Evolutionary conservation across 306 rosid species (phyloP).

Genomic region (Sicyos baderoa): DNA sequence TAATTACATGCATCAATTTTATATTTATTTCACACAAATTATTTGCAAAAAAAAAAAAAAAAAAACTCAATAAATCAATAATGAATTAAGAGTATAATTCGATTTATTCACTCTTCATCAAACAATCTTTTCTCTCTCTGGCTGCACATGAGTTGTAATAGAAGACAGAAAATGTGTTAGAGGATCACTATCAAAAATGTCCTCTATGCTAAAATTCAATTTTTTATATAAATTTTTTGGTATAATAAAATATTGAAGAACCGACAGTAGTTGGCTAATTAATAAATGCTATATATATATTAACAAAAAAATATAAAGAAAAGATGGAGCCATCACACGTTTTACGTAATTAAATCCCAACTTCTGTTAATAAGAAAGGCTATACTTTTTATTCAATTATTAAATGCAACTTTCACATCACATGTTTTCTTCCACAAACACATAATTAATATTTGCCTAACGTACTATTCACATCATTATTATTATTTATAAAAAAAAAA

Average conservation of each 20-base stretch:
- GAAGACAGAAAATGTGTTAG: slow-evolving; percentile 17
- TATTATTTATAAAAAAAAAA: background rate
- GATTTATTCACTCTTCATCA: background rate
- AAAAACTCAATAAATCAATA: background rate
- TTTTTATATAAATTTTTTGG: background rate
- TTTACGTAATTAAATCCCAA: background rate
- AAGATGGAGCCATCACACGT: background rate
- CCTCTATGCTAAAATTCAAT: slow-evolving; percentile 4
- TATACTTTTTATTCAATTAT: slow-evolving; percentile 7
- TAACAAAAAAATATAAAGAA: background rate
- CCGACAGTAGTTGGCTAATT: slow-evolving; percentile 21
- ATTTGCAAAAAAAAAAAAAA: background rate
- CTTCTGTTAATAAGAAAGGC: background rate
- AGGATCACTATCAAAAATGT: slow-evolving; percentile 11
- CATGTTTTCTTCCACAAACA: slow-evolving; percentile 1
- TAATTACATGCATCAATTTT: background rate
- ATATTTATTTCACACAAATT: background rate
- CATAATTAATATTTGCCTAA: slow-evolving; percentile 11
- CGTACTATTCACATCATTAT: background rate
- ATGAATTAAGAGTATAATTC: background rate
- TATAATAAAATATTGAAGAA: slow-evolving; percentile 7
- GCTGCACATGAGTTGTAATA: slow-evolving; percentile 1
- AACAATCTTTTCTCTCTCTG: background rate
- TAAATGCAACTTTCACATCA: slow-evolving; percentile 8
- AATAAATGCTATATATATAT: background rate